A percentile compares a stretch with the other conserved stretches of the same genome.
These are phyloP conservation scores for Yamadazyma buinensis DNA, from an alignment of 1,139 yeast species.

Conservation along the genomic window DNA sequence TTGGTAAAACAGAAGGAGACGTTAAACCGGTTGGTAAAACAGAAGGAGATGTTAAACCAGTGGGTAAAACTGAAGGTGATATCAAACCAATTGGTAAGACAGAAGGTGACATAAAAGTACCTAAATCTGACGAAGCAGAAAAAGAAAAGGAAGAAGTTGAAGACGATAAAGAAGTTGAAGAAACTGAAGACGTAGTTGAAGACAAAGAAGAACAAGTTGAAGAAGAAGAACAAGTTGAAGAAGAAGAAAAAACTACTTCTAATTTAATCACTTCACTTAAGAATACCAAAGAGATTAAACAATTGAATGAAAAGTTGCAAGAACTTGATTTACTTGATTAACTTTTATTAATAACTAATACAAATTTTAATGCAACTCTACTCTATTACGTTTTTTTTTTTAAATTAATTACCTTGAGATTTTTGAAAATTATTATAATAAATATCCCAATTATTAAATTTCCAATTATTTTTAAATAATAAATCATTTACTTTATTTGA, in stretches of 20 bases:
- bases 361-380: too few relatives aligned
- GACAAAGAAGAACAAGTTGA: conserved; percentile 7
- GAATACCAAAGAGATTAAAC: too few relatives aligned
- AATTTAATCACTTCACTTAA: too few relatives aligned
- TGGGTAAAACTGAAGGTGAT: conserved; percentile 11
- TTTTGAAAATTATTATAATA: conserved; percentile 12
- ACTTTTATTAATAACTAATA: too few relatives aligned
- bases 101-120: background rate
- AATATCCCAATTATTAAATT: conserved; percentile 14
- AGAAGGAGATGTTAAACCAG: conserved; percentile 11
- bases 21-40: conserved; percentile 8
- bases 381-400: too few relatives aligned
- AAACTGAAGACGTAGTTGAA: conserved; percentile 7
- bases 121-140: conserved; percentile 6
- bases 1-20: conserved; percentile 7
- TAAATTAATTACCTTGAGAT: conserved; percentile 1
- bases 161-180: conserved; percentile 10
- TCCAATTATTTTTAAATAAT: conserved; percentile 14
- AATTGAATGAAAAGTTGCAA: too few relatives aligned
- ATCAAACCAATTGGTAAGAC: conserved; percentile 1
- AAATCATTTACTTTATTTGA: conserved; percentile 18
- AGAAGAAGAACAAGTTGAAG: too few relatives aligned
- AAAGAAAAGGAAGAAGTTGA: conserved; percentile 1
- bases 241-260: too few relatives aligned
- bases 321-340: too few relatives aligned